Evolutionary conservation across 75 land plant species (phyloP).

Genomic region (Picea glauca): DNA sequence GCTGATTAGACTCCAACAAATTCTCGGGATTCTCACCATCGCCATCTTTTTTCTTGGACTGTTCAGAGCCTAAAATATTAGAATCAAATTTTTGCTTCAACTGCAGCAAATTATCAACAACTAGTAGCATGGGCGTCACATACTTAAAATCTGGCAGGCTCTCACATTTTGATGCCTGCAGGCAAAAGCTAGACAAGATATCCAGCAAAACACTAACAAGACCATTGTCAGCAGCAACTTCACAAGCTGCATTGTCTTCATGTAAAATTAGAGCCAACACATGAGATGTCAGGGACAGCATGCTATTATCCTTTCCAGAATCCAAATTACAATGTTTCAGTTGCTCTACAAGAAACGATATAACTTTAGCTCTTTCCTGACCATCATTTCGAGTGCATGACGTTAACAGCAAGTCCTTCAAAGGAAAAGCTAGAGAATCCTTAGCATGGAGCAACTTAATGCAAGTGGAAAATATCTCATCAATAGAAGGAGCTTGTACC

Average conservation of each 20-base stretch:
- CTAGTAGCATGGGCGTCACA: conserved; percentile 85
- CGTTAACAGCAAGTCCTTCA: conserved; percentile 81
- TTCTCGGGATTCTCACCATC: conserved; percentile 19
- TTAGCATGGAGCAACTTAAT: conserved; percentile 67
- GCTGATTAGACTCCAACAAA: conserved; percentile 28
- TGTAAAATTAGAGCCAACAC: conserved; percentile 85
- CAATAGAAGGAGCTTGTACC: conserved; percentile 72
- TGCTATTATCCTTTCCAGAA: conserved; percentile 21
- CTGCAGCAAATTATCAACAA: conserved; percentile 77
- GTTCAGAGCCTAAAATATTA: conserved; percentile 21
- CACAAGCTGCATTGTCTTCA: conserved; percentile 81
- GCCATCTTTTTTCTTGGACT: conserved; percentile 25
- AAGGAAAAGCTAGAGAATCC: conserved; percentile 85
- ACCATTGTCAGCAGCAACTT: conserved; percentile 75
- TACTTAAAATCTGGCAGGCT: conserved; percentile 69
- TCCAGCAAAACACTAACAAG: conserved; percentile 63
- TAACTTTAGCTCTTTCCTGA: conserved; percentile 58
- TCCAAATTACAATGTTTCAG: conserved; percentile 46
- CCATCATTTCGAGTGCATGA: conserved; percentile 93
- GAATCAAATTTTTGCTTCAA: conserved; percentile 53
- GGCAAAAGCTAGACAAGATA: conserved; percentile 51
- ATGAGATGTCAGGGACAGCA: conserved; percentile 77
- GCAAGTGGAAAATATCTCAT: conserved; percentile 75
- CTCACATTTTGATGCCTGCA: conserved; percentile 18
- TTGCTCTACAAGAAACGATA: conserved; percentile 68